Percentiles rank a stretch among this genome's conserved stretches.
Conservation (phyloP, 2,329 filamentous ascomycete species). For the Kalaharituber pfeilii region DNA sequence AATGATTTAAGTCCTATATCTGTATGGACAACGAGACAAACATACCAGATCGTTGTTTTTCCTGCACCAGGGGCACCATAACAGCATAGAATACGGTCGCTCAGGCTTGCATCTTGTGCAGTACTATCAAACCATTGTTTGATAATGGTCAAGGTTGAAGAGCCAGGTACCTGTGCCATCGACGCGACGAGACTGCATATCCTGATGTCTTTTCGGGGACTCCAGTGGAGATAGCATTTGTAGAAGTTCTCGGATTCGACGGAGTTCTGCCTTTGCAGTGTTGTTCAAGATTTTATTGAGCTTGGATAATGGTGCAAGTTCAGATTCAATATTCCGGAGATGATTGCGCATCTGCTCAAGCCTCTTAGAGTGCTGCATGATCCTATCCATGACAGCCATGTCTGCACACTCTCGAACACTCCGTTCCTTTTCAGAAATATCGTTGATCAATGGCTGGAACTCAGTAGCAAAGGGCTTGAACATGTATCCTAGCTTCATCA, state of each 20-base stretch:
- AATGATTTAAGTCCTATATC: too few species aligned
- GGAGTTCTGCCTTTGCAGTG: not conserved
- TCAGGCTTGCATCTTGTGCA: too few species aligned
- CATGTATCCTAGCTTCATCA: not conserved
- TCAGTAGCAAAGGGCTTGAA: constrained; percentile 1
- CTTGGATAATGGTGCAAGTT: not conserved
- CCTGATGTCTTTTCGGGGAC: not conserved
- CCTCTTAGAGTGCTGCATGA: not conserved
- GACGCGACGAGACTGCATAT: not conserved
- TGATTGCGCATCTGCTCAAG: not conserved
- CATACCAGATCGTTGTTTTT: not conserved
- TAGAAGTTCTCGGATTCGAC: not conserved
- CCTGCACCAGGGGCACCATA: not conserved
- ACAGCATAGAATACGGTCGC: not conserved
- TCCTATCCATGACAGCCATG: constrained; percentile 5
- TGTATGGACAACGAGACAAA: not conserved
- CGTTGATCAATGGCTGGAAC: constrained; percentile 4
- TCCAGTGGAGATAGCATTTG: not conserved
- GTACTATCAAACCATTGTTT: not conserved
- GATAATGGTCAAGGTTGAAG: not conserved
- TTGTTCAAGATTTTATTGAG: not conserved
- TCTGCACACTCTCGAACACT: constrained; percentile 1
- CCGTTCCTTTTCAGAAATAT: constrained; percentile 1
- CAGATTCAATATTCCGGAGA: not conserved
- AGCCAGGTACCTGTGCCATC: not conserved